These are phyloP conservation scores for Peronospora farinosa DNA, from an alignment of 352 stramenopile genomes.

Conservation along the genomic window DNA sequence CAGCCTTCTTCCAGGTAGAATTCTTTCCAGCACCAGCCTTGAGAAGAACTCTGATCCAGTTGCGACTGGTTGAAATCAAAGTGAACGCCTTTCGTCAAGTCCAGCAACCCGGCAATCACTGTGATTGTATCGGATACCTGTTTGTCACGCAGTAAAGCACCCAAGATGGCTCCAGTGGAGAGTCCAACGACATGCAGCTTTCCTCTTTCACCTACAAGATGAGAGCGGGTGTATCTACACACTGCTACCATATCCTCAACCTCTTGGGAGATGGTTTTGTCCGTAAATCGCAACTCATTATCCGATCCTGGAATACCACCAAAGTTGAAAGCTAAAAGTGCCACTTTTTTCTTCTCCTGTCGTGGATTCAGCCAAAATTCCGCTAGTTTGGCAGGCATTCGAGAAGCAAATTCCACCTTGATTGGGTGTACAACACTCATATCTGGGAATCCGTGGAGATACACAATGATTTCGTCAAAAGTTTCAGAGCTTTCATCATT, in stretches of 20 bases:
- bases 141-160: conserved; percentile 42
- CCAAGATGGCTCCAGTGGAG: conserved; percentile 69
- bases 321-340: conserved; percentile 67
- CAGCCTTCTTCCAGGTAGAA: conserved; percentile 54
- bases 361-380: conserved; percentile 39
- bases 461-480: conserved; percentile 50
- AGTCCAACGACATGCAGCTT: conserved; percentile 59
- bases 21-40: conserved; percentile 60
- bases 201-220: conserved; percentile 24
- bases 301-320: conserved; percentile 60
- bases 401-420: conserved; percentile 44
- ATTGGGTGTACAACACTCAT: conserved; percentile 62
- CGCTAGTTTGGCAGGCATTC: conserved; percentile 50
- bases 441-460: conserved; percentile 73
- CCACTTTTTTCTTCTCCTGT: conserved; percentile 12
- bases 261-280: conserved; percentile 57
- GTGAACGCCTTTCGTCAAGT: conserved; percentile 40
- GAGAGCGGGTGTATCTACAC: conserved; percentile 35
- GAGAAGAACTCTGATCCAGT: conserved; percentile 30
- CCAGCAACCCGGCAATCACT: conserved; percentile 51
- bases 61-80: conserved; percentile 57
- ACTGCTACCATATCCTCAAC: conserved; percentile 48
- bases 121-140: conserved; percentile 43
- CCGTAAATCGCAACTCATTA: conserved; percentile 24
- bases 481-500: neutral